A percentile compares a stretch with the other conserved stretches of the same genome.
phyloP scores from a whole-genome alignment of 1,284 basidiomycete species.

The Heterobasidion irregulare region DNA sequence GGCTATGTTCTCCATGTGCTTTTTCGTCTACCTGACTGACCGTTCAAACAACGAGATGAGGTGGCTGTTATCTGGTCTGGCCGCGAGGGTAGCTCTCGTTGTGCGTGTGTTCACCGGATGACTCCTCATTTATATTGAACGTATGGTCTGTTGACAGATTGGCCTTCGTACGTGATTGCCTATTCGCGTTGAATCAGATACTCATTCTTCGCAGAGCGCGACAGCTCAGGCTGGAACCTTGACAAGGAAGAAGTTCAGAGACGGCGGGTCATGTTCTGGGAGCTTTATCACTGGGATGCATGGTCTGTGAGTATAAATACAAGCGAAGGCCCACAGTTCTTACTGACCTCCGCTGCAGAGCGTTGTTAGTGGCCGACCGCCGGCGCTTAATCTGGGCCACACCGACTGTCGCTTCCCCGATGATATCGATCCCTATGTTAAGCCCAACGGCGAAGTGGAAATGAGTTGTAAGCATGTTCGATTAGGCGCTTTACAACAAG shows the following conservation, averaged over 20 bases:
- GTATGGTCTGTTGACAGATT: conserved; percentile 23
- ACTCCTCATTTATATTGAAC: conserved; percentile 1
- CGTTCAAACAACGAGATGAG: conserved; percentile 33
- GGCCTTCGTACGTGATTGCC: conserved; percentile 35
- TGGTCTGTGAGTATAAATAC: conserved; percentile 31
- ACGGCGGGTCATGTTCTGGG: conserved; percentile 46
- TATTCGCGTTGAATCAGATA: too few species aligned
- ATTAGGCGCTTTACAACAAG: not conserved
- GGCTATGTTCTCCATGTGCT: conserved; percentile 36
- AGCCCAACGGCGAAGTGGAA: conserved; percentile 25
- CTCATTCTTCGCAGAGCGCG: conserved; percentile 31
- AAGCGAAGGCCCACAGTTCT: not conserved
- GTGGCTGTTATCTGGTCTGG: conserved; percentile 40
- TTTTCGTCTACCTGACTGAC: conserved; percentile 36
- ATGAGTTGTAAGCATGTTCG: conserved; percentile 32
- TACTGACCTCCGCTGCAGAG: conserved; percentile 20
- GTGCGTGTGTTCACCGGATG: conserved; percentile 22
- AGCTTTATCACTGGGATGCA: conserved; percentile 40
- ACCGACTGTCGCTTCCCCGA: conserved; percentile 43
- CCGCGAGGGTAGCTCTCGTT: conserved; percentile 31
- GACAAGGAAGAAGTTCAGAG: conserved; percentile 38
- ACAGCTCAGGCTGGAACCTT: conserved; percentile 41
- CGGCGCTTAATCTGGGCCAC: conserved; percentile 34
- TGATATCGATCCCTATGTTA: conserved; percentile 26
- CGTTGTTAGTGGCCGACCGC: conserved; percentile 38